phyloP scores from a whole-genome alignment of 2,329 filamentous ascomycete genomes.

The Penicillium sp. region DNA sequence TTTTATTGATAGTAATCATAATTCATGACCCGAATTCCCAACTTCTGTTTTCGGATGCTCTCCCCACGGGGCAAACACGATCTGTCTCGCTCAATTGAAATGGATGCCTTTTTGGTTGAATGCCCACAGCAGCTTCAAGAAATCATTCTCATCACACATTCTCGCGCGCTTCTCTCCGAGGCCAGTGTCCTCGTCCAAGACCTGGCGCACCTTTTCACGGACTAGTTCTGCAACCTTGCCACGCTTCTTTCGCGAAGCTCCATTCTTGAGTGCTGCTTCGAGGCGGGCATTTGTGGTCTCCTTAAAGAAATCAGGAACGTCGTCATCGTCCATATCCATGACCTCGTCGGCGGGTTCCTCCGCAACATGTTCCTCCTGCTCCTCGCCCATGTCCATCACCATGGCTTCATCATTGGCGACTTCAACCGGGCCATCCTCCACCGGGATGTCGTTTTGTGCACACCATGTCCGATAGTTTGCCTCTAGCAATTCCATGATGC shows the following conservation, averaged over 20 bases:
- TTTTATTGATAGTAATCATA: constrained; percentile 36
- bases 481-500: constrained; percentile 78
- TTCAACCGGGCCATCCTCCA: constrained; percentile 63
- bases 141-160: constrained; percentile 90
- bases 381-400: constrained; percentile 36
- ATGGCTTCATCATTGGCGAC: constrained; percentile 34
- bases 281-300: constrained; percentile 47
- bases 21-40: constrained; percentile 27
- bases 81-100: constrained; percentile 60
- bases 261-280: constrained; percentile 42
- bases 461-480: constrained; percentile 88
- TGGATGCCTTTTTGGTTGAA: constrained; percentile 94
- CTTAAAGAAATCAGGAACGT: constrained; percentile 81
- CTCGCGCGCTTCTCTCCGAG: constrained; percentile 77
- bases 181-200: constrained; percentile 75
- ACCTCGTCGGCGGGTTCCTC: constrained; percentile 52
- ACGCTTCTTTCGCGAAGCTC: constrained; percentile 66
- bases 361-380: constrained; percentile 24
- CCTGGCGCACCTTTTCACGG: constrained; percentile 79
- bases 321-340: constrained; percentile 56
- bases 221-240: constrained; percentile 78
- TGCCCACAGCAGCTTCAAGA: constrained; percentile 73
- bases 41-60: constrained; percentile 11
- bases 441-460: constrained; percentile 73
- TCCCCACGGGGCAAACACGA: constrained; percentile 4